Evolutionary conservation across 2,329 filamentous ascomycete species (phyloP), one percentile per base, ranked within the genome.

Genomic region (Fusarium odoratissimum): DNA sequence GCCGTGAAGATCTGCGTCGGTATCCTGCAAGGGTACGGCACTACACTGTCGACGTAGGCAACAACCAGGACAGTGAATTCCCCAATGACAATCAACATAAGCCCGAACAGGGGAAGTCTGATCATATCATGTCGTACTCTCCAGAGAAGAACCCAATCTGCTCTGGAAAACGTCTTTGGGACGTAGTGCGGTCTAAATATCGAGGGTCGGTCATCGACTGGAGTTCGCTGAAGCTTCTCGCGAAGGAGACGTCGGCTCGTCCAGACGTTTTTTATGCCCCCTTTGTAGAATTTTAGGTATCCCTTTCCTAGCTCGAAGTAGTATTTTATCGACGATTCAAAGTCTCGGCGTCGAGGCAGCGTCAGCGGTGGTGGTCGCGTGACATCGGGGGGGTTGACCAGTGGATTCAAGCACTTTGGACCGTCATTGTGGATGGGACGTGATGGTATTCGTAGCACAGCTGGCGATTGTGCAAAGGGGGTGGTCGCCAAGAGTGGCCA

Each of bases 31-130:
- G 94, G 92, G 75, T 90, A 90, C 0, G 95, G 95, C 31, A 97
- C 92, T 28, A 94, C 84, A 41, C 84, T 84, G 25, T 91, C 90
- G 31, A 97, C 84, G 37, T 90, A 88, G 11, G 95, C 84, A 3
- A 97, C 92, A 10, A 97, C 82, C 10, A 98, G 79, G 0, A 95
- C 94, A 3, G 95, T 93, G 83, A 97, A 92, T 82, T 98, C 95
- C 31, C 95, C 95, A 79, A 93, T 93, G 21, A 97, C 71, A 2
- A 95, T 77, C 11, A 97, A 86, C 55, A 98, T 84, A 6, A 97
- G 69, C 0, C 85, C 91, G 79, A 99, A 98, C 3, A 93, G 81
- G 0, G 95, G 94, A 58, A 98, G 85, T 30, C 94, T 91, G n/a
- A 89, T 84, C 49, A 94, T 83, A 80, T 98, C 96, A 76, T 92